These are phyloP conservation scores for Stipa capillata DNA, from an alignment of 176 grass and related monocot species.

Conservation along the genomic window DNA sequence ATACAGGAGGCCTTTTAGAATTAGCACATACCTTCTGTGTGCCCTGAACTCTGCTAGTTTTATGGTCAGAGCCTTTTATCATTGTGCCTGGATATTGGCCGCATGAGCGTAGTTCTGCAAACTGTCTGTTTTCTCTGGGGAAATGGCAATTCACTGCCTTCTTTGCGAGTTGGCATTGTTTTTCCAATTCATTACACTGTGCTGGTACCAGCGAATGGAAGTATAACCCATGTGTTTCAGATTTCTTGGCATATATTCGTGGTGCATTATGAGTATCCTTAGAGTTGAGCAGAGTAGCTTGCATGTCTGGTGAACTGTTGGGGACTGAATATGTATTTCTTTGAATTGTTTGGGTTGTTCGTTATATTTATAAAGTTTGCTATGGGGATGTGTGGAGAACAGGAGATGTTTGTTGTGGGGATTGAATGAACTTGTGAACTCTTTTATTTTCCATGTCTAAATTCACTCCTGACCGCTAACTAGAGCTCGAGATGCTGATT, in stretches of 20 bases:
- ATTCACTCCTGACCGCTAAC: too few relatives aligned
- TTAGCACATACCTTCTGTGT: not conserved
- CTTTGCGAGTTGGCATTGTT: not conserved
- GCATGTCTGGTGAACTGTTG: not conserved
- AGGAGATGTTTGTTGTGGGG: too few relatives aligned
- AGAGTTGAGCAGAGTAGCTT: not conserved
- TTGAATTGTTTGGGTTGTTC: too few relatives aligned
- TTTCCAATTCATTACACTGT: not conserved
- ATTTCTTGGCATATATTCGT: not conserved
- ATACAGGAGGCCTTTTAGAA: not conserved
- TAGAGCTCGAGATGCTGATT: too few relatives aligned
- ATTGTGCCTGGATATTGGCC: not conserved
- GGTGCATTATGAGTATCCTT: not conserved
- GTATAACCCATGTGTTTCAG: not conserved
- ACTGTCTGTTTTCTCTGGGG: not conserved
- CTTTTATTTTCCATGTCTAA: too few relatives aligned
- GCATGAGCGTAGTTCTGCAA: not conserved
- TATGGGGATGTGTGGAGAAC: too few relatives aligned
- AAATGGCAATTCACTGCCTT: not conserved
- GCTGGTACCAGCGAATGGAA: not conserved
- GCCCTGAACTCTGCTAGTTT: not conserved
- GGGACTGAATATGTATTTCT: too few relatives aligned
- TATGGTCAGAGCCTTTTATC: not conserved
- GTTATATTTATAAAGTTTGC: too few relatives aligned
- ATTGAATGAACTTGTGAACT: too few relatives aligned